phyloP scores from a whole-genome alignment of 2,329 filamentous ascomycete species.

The Thelonectria discophora region DNA sequence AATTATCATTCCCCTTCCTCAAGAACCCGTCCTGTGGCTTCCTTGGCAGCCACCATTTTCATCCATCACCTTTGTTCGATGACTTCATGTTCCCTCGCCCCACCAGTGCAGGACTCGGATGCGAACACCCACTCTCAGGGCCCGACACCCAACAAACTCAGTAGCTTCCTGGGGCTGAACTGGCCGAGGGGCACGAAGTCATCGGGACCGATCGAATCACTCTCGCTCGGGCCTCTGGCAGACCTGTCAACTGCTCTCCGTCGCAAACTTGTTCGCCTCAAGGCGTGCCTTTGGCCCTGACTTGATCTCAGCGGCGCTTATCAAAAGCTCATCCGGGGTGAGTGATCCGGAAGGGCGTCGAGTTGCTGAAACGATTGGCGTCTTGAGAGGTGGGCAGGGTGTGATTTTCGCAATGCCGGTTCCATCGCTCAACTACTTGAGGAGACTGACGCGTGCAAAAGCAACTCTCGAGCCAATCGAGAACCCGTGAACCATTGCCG shows the following conservation, averaged over 20 bases:
- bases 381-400: conserved; percentile 1
- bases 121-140: conserved; percentile 1
- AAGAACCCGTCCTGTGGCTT: neutral
- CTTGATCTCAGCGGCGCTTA: neutral
- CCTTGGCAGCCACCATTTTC: conserved; percentile 2
- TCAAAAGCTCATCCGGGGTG: neutral
- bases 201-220: conserved; percentile 24
- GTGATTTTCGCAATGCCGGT: conserved; percentile 9
- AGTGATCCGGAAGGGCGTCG: neutral
- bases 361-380: neutral
- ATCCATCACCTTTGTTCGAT: conserved; percentile 33
- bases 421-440: conserved; percentile 5
- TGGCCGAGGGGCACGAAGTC: conserved; percentile 21
- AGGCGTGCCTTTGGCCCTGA: conserved; percentile 1
- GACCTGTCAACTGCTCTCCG: conserved; percentile 18
- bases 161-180: conserved; percentile 25
- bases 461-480: conserved; percentile 22
- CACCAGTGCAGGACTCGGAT: conserved; percentile 29
- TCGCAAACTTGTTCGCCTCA: conserved; percentile 33
- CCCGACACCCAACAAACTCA: neutral
- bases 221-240: conserved; percentile 20
- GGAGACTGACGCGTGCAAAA: neutral
- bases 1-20: neutral
- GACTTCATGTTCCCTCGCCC: conserved; percentile 22
- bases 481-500: conserved; percentile 20